Evolutionary conservation across 2,329 filamentous ascomycete species (phyloP), one percentile per base, ranked within the genome.

Genomic region (Monilinia aucupariae): DNA sequence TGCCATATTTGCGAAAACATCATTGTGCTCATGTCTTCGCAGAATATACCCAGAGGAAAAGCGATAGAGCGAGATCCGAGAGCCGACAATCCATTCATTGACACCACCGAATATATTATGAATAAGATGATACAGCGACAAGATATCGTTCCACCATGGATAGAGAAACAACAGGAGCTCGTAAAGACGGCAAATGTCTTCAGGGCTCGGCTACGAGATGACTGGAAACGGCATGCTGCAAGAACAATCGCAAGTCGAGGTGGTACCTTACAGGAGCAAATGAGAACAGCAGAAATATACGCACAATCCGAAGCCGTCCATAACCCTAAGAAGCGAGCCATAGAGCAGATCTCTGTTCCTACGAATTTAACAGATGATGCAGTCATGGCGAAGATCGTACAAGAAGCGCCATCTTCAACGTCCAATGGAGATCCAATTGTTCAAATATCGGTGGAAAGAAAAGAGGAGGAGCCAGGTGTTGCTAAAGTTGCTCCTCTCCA

Each of bases 51-150:
- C 9, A 82, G 92, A 2, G 93, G 93, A 0, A 88, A 88, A 69
- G 87, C 85, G 7, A 81, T 93, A n/a, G 85, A 92, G 74, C 79
- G 88, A n/a, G 92, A 97, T 69, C 79, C 90, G 58, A 86, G 90
- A 68, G 89, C 90, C 0, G 88, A 88, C 69, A 96, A 89, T 69
- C 92, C 94, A 0, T 97, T 96, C 71, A 85, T 97, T 63, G 91
- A 97, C 72, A 97, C 93, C 0, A 97, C 94, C 0, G 93, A 97
- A 76, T 97, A 97, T 74, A 90, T 97, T 70, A 89, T 97, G 88
- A 97, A 99, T 77, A 94, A 96, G 77, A 97, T 97, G 79, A 97
- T 99, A 67, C 90, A 97, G 77, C 88, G 89, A 64, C 94, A 99
- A 75, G 92, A 96, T 25, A 90, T 97, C 64, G 91, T 96, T 0